Evolutionary conservation across 73 alveolate species (phyloP).

Genomic region (Paramecium pentaurelia): DNA sequence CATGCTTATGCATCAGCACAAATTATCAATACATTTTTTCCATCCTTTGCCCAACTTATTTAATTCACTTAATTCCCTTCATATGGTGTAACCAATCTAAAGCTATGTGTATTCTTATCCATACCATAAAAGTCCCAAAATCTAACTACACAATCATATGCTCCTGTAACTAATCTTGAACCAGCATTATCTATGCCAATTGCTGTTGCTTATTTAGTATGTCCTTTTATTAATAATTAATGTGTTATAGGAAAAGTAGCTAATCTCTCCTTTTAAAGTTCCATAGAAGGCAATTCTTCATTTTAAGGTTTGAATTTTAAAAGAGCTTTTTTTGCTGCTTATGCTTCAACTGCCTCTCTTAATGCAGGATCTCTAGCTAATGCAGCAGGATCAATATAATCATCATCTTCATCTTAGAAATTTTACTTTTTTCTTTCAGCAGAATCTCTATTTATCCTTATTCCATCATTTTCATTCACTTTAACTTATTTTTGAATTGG

Average conservation of each 20-base stretch:
- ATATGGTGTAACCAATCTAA: conserved; percentile 67
- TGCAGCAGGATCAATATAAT: conserved; percentile 43
- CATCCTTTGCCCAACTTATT: conserved; percentile 84
- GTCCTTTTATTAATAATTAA: conserved; percentile 63
- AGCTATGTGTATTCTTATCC: conserved; percentile 61
- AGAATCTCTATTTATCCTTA: neutral
- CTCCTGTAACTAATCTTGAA: conserved; percentile 66
- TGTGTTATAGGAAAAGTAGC: conserved; percentile 63
- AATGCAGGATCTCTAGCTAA: conserved; percentile 47
- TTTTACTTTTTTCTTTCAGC: neutral
- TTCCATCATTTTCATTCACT: neutral
- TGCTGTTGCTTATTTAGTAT: conserved; percentile 63
- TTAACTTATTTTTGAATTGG: neutral
- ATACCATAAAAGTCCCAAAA: conserved; percentile 77
- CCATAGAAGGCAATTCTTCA: conserved; percentile 6
- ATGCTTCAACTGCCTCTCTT: conserved; percentile 37
- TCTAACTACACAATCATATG: conserved; percentile 64
- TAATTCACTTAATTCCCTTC: conserved; percentile 84
- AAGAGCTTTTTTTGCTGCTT: neutral
- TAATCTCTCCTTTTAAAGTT: neutral
- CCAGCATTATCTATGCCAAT: conserved; percentile 68
- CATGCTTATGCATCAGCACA: conserved; percentile 82
- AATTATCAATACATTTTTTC: conserved; percentile 79
- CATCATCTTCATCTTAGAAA: neutral
- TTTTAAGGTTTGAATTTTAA: conserved; percentile 5